phyloP scores from a whole-genome alignment of 2,329 filamentous ascomycete species.

The Hymenoscyphus fraxineus region DNA sequence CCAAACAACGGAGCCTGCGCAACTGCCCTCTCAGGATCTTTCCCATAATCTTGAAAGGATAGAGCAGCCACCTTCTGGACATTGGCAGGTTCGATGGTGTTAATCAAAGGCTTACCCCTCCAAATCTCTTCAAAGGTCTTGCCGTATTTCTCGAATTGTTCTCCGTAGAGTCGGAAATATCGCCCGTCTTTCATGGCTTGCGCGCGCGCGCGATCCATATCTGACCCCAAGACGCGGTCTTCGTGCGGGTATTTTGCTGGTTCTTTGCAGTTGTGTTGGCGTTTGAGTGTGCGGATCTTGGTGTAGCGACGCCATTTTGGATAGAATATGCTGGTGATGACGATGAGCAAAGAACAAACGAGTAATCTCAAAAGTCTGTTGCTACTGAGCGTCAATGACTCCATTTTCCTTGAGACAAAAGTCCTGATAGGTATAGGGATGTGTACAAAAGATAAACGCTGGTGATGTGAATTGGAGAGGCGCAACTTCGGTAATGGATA shows the following conservation, averaged over 20 bases:
- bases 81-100: constrained; percentile 4
- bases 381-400: background rate
- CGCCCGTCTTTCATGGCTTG: background rate
- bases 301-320: background rate
- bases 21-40: background rate
- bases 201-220: background rate
- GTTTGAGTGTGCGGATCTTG: background rate
- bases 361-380: background rate
- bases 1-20: background rate
- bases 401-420: background rate
- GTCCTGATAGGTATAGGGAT: background rate
- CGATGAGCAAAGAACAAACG: background rate
- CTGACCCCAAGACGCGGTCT: background rate
- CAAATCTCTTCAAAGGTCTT: constrained; percentile 4
- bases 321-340: background rate
- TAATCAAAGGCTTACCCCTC: background rate
- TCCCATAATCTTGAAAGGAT: background rate
- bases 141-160: background rate
- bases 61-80: background rate
- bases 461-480: background rate
- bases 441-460: too few species aligned
- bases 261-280: background rate
- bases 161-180: background rate
- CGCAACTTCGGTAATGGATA: too few species aligned
- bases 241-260: constrained; percentile 3